phyloP scores from a whole-genome alignment of 768 basidiomycete species.

The Rubroboletus pulcherrimus region DNA sequence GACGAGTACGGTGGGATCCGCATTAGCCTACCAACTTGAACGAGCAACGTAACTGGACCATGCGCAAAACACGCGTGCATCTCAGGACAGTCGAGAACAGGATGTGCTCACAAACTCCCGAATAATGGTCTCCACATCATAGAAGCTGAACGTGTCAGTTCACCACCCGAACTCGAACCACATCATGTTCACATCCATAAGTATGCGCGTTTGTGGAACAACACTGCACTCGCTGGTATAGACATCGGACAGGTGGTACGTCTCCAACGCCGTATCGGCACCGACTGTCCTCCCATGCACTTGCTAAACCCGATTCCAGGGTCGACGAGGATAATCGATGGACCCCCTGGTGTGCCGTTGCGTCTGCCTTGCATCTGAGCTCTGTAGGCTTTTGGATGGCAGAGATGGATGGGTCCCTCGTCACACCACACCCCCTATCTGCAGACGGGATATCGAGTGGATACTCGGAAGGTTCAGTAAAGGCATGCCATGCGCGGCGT shows the following conservation, averaged over 20 bases:
- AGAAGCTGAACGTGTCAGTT: not conserved
- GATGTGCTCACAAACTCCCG: too few species aligned
- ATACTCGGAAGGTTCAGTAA: conserved; percentile 57
- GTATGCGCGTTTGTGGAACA: too few species aligned
- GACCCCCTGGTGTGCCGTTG: conserved; percentile 47
- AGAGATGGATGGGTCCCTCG: conserved; percentile 31
- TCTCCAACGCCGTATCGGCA: too few species aligned
- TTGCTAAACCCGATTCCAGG: too few species aligned
- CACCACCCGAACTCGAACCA: too few species aligned
- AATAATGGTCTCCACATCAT: too few species aligned
- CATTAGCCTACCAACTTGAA: not conserved
- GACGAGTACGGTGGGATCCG: not conserved
- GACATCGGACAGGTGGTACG: not conserved
- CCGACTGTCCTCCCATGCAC: too few species aligned
- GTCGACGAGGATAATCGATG: too few species aligned
- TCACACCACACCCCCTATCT: not conserved
- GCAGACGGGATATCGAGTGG: conserved; percentile 30
- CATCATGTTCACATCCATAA: not conserved
- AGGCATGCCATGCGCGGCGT: conserved; percentile 88
- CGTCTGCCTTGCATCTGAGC: conserved; percentile 63
- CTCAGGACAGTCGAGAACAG: too few species aligned
- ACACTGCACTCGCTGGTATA: not conserved
- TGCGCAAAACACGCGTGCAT: too few species aligned
- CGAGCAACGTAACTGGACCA: too few species aligned
- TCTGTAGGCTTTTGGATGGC: conserved; percentile 74